phyloP scores from a whole-genome alignment of 441 rosid species.

The Erodium chrysanthum region DNA sequence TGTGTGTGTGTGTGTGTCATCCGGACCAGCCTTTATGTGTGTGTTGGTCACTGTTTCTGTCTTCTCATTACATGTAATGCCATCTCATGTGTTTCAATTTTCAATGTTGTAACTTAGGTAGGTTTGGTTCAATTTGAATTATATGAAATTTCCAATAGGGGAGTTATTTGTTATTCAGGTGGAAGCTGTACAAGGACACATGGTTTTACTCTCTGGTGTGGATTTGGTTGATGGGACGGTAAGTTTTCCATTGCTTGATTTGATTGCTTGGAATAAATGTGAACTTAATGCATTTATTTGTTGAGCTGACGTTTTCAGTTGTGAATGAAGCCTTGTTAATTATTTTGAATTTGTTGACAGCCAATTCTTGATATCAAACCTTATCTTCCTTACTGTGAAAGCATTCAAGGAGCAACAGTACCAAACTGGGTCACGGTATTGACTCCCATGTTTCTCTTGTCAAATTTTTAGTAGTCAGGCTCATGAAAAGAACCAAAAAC shows the following conservation, averaged over 20 bases:
- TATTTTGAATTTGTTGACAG: slow-evolving; percentile 32
- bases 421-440: slow-evolving; percentile 78
- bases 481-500: not conserved
- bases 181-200: slow-evolving; percentile 57
- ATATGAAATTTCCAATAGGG: not conserved
- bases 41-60: not conserved
- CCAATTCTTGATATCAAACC: slow-evolving; percentile 84
- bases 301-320: not conserved
- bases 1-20: not conserved
- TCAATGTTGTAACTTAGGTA: not conserved
- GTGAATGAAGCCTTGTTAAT: not conserved
- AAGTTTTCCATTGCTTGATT: slow-evolving; percentile 24
- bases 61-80: not conserved
- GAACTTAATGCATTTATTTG: not conserved
- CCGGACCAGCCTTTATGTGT: not conserved
- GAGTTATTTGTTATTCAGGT: slow-evolving; percentile 31
- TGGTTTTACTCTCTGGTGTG: slow-evolving; percentile 71
- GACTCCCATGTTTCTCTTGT: slow-evolving; percentile 7
- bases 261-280: not conserved
- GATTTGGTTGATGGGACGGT: slow-evolving; percentile 94
- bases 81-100: not conserved
- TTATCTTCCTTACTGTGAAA: slow-evolving; percentile 76
- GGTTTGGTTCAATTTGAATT: not conserved
- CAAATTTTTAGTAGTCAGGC: not conserved
- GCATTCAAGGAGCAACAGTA: slow-evolving; percentile 53